Base-by-base conservation (phyloP, 768 basidiomycete genomes). In the Antrodiella citrinella region DNA sequence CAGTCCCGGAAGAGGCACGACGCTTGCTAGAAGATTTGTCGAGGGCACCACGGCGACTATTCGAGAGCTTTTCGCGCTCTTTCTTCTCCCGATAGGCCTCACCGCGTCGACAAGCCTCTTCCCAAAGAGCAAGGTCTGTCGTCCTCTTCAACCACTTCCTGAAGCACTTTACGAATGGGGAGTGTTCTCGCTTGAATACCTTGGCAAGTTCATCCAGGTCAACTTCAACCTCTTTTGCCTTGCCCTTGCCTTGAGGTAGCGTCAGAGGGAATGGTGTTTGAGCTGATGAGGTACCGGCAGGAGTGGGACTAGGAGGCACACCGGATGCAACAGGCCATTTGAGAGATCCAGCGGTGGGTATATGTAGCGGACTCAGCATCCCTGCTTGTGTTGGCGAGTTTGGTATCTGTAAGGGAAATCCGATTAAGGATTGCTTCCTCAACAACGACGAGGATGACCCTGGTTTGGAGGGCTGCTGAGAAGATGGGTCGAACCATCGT, bases 81-180 rank as follows among this genome's bases (percentile, higher is more conserved):
- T 80, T 59, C 57, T 77, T 83, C 51, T 74, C 67, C 41, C 76
- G 75, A 61, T 88, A 88, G 3, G 69, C 71, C 22, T 84, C 76
- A 50, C 82, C 80, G 42, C 77, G 76, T 50, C 65, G 66, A 51
- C 77, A 76, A 0, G 86, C 86, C 45, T 84, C 81, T 3, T 72
- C 58, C 75, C 80, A 86, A n/a, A 71, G 76, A 11, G 49, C 70
- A 69, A 47, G 38, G 26, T 76, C 75, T 1, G 64, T 64, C 7
- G 72, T 54, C 43, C 69, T 69, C 53, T 72, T 63, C 55, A 70
- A 59, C 82, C 82, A 84, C 30, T 52, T 60, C 41, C 58, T 57
- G 51, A 80, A 77, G 26, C 57, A 66, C 26, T 63, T 53, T 69
- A 74, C 26, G 82, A 70, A 23, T 72, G 2, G n/a, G 22, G 7